phyloP scores from a whole-genome alignment of 2,329 filamentous ascomycete genomes.

The Paecilomyces variotii region DNA sequence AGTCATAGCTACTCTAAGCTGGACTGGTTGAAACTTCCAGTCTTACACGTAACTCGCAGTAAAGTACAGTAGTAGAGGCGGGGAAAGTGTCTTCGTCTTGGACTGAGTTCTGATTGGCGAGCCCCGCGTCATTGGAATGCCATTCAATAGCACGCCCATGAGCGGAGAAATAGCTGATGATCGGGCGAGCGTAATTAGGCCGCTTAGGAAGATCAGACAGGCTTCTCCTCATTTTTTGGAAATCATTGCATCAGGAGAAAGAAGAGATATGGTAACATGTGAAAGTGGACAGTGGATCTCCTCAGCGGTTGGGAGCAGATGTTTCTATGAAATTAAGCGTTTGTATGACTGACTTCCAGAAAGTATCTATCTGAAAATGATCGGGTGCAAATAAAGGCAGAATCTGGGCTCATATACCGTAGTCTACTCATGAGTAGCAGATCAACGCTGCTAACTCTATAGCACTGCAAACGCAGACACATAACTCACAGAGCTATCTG shows the following conservation, averaged over 20 bases:
- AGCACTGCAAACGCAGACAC: constrained; percentile 81
- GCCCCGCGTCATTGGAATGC: background rate
- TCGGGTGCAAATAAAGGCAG: background rate
- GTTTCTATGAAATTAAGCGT: background rate
- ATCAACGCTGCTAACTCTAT: constrained; percentile 25
- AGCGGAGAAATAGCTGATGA: background rate
- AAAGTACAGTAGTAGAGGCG: background rate
- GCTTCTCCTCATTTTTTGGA: background rate
- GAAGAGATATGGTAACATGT: background rate
- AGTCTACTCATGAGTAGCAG: background rate
- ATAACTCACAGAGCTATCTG: constrained; percentile 88
- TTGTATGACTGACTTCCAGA: background rate
- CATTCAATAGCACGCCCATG: background rate
- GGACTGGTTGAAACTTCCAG: background rate
- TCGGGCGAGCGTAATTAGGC: background rate
- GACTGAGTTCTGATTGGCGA: background rate
- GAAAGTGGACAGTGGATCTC: background rate
- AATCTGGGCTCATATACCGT: background rate
- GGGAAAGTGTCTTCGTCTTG: background rate
- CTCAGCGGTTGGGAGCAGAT: background rate
- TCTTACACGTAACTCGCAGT: background rate
- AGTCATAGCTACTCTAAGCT: background rate
- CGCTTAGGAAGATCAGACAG: background rate
- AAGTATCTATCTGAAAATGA: background rate
- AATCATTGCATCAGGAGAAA: background rate